Evolutionary conservation across 306 rosid genomes (phyloP).

Genomic region (Cucurbita argyrosperma): DNA sequence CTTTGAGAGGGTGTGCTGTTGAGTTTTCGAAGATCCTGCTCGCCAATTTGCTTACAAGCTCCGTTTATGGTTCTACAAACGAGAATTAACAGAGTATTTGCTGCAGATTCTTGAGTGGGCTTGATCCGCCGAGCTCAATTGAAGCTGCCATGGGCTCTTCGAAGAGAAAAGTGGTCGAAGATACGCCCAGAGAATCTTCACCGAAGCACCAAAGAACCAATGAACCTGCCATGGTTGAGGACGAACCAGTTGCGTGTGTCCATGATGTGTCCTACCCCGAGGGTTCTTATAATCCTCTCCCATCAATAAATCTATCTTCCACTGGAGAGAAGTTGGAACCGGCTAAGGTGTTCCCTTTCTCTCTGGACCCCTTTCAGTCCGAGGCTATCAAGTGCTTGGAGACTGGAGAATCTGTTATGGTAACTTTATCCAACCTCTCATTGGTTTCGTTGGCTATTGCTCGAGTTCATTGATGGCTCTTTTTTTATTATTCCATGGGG

Average conservation of each 20-base stretch:
- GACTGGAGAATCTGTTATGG: slow-evolving; percentile 72
- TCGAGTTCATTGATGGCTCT: neutral
- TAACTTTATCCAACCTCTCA: neutral
- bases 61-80: no score
- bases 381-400: slow-evolving; percentile 71
- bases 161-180: slow-evolving; percentile 40
- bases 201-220: slow-evolving; percentile 9
- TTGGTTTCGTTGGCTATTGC: neutral
- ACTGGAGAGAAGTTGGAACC: slow-evolving; percentile 20
- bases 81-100: no score
- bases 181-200: neutral
- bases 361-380: slow-evolving; percentile 80
- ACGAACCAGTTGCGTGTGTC: slow-evolving; percentile 25
- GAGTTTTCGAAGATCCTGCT: neutral
- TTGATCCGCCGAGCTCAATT: no score
- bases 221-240: neutral
- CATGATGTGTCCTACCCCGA: slow-evolving; percentile 75
- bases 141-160: slow-evolving; percentile 17
- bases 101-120: no score
- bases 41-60: neutral
- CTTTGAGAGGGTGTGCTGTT: neutral
- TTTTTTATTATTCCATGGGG: neutral
- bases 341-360: slow-evolving; percentile 66
- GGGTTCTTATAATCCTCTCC: slow-evolving; percentile 24
- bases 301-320: neutral